phyloP scores from a whole-genome alignment of 129 eudicot genomes.

The Pseudognaphalium luteoalbum region DNA sequence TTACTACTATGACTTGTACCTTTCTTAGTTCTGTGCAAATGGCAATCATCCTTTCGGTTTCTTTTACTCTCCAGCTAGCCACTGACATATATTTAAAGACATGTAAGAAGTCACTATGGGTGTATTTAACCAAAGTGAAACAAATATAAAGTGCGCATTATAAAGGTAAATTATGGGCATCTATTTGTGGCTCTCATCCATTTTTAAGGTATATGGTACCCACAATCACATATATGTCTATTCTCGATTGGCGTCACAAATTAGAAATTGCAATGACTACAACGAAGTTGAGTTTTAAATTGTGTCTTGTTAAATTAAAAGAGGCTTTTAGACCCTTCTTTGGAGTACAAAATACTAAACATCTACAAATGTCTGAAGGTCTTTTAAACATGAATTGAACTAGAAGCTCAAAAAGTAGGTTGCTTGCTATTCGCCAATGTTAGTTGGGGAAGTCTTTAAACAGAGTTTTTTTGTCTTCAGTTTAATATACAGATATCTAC shows the following conservation, averaged over 20 bases:
- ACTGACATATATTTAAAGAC: constrained; percentile 47
- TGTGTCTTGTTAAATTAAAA: background rate
- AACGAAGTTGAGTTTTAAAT: background rate
- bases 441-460: too few relatives aligned
- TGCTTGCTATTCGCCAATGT: too few relatives aligned
- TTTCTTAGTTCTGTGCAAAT: constrained; percentile 96
- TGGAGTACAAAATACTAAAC: background rate
- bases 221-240: background rate
- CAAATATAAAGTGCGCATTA: background rate
- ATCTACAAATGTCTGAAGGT: background rate
- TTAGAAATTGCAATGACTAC: background rate
- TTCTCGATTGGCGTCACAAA: background rate
- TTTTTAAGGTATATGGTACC: background rate
- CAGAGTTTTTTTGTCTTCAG: background rate
- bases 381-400: background rate
- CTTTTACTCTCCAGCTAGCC: constrained; percentile 99
- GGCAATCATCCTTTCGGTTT: constrained; percentile 98
- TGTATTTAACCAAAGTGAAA: background rate
- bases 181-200: background rate
- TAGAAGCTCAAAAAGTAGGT: background rate
- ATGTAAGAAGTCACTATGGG: background rate
- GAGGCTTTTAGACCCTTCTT: background rate
- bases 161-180: background rate
- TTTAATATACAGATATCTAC: background rate
- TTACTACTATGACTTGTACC: constrained; percentile 39